Percentiles rank a stretch among this genome's conserved stretches.
phyloP scores from a whole-genome alignment of 352 stramenopile species.

The Hyaloperonospora brassicae region DNA sequence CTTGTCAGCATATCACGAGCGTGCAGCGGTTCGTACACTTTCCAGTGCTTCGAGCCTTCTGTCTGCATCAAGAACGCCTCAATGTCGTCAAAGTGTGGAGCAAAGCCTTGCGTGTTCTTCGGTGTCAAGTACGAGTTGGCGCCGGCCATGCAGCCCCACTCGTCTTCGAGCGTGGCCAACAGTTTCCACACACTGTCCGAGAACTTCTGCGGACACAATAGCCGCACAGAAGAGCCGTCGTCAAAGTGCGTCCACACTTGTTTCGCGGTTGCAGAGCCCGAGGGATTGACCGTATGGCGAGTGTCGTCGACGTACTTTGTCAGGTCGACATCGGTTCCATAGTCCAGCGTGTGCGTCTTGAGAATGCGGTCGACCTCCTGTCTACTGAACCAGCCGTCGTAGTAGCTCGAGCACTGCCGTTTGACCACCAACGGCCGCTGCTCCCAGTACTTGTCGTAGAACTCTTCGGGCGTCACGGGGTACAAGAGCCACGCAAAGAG shows the following conservation, averaged over 20 bases:
- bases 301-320: constrained; percentile 85
- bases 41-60: constrained; percentile 92
- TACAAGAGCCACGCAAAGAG: constrained; percentile 84
- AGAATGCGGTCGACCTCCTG: constrained; percentile 66
- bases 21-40: constrained; percentile 70
- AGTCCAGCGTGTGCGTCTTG: constrained; percentile 67
- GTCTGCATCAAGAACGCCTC: constrained; percentile 92
- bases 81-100: constrained; percentile 96
- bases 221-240: constrained; percentile 84
- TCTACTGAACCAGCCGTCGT: constrained; percentile 75
- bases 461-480: constrained; percentile 78
- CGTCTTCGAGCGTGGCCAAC: constrained; percentile 88
- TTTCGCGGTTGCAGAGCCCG: constrained; percentile 44
- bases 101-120: constrained; percentile 90
- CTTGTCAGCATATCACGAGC: constrained; percentile 51
- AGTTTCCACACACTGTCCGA: constrained; percentile 80
- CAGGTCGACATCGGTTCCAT: constrained; percentile 77
- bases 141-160: constrained; percentile 92
- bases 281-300: constrained; percentile 61
- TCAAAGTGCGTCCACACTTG: constrained; percentile 76
- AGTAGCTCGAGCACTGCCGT: constrained; percentile 54
- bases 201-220: constrained; percentile 93
- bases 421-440: constrained; percentile 86
- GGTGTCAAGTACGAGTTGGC: constrained; percentile 93
- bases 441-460: constrained; percentile 91